A percentile compares a stretch with the other conserved stretches of the same genome.
Conservation (phyloP, 2,329 filamentous ascomycete species). For the Aspergillus versicolor region DNA sequence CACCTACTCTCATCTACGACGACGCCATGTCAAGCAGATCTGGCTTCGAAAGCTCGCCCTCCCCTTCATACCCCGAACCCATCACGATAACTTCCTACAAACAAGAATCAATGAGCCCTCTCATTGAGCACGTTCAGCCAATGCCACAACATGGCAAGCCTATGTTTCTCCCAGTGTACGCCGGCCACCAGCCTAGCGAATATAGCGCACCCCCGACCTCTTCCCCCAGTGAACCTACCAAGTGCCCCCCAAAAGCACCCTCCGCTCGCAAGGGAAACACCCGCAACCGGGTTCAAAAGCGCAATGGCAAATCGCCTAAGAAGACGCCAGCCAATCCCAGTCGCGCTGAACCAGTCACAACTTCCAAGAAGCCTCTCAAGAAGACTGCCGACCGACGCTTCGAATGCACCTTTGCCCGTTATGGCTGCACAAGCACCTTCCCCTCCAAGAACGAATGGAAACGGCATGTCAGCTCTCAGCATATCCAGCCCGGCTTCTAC, state of each 20-base stretch:
- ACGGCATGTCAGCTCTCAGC: slow-evolving; percentile 77
- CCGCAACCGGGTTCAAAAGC: slow-evolving; percentile 1
- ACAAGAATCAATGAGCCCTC: not conserved
- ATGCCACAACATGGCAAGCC: not conserved
- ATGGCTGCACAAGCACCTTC: slow-evolving; percentile 72
- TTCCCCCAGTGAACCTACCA: not conserved
- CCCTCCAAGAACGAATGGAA: slow-evolving; percentile 94
- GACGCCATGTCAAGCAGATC: slow-evolving; percentile 14
- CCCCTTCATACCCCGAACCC: slow-evolving; percentile 16
- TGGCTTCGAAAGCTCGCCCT: slow-evolving; percentile 9
- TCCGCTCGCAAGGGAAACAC: not conserved
- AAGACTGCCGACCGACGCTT: slow-evolving; percentile 45
- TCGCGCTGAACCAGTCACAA: slow-evolving; percentile 7
- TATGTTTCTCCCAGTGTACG: not conserved
- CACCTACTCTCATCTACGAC: slow-evolving; percentile 20
- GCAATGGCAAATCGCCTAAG: not conserved
- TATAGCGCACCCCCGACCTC: not conserved
- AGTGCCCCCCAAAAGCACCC: not conserved
- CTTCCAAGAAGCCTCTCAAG: slow-evolving; percentile 9
- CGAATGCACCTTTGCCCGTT: slow-evolving; percentile 74
- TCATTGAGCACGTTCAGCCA: not conserved
- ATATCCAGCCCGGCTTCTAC: slow-evolving; percentile 73
- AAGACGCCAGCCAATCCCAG: slow-evolving; percentile 8
- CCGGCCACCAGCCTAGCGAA: not conserved
- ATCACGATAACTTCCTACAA: not conserved